Evolutionary conservation across 352 stramenopile species (phyloP).

Genomic region (Phytophthora sojae): DNA sequence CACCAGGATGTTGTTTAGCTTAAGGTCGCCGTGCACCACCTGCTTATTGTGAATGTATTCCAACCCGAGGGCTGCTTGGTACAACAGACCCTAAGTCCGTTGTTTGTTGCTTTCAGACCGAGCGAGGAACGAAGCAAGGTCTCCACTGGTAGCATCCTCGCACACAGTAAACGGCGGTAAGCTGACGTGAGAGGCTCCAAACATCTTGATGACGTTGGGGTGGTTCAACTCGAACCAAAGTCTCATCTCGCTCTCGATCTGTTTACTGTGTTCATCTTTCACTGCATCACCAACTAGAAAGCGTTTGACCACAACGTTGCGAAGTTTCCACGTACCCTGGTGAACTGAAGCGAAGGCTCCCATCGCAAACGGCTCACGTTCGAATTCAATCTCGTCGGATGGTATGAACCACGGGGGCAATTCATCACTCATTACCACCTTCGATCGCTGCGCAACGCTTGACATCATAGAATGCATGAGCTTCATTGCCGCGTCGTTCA

Average conservation of each 20-base stretch:
- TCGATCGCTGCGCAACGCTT: neutral
- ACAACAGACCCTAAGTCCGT: slow-evolving; percentile 31
- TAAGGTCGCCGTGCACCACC: slow-evolving; percentile 81
- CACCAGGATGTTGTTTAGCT: slow-evolving; percentile 41
- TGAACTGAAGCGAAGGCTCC: slow-evolving; percentile 31
- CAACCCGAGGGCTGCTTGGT: slow-evolving; percentile 48
- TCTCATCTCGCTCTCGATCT: slow-evolving; percentile 31
- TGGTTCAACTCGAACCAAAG: slow-evolving; percentile 38
- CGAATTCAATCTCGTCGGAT: slow-evolving; percentile 25
- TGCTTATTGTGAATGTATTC: slow-evolving; percentile 50
- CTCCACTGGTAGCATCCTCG: slow-evolving; percentile 30
- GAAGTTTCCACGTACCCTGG: slow-evolving; percentile 23
- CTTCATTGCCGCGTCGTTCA: neutral
- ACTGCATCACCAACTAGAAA: slow-evolving; percentile 16
- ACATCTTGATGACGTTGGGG: slow-evolving; percentile 45
- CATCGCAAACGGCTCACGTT: slow-evolving; percentile 12
- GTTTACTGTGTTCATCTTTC: neutral
- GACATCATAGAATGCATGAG: slow-evolving; percentile 6
- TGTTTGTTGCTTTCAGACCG: slow-evolving; percentile 7
- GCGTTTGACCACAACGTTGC: slow-evolving; percentile 45
- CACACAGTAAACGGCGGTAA: slow-evolving; percentile 36
- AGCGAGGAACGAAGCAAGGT: slow-evolving; percentile 22
- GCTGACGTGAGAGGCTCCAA: slow-evolving; percentile 38
- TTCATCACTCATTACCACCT: neutral
- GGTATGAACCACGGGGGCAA: slow-evolving; percentile 26